These are phyloP conservation scores for Fragaria vesca DNA, from an alignment of 306 rosid genomes.

Conservation along the genomic window DNA sequence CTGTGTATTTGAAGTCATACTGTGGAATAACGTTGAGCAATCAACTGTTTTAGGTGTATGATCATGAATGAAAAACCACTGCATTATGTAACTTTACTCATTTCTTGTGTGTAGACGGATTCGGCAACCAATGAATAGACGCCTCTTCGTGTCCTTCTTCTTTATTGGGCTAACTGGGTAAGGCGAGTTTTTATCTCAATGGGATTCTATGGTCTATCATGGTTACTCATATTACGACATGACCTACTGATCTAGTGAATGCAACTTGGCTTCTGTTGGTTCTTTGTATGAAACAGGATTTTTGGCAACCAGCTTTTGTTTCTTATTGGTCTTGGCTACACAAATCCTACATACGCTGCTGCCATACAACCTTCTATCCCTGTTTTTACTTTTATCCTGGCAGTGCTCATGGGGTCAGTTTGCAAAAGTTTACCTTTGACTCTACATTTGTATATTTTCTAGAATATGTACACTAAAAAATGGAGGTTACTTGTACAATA, in stretches of 20 bases:
- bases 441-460: constrained; percentile 18
- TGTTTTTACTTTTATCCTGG: constrained; percentile 77
- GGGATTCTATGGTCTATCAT: constrained; percentile 13
- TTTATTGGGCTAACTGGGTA: constrained; percentile 96
- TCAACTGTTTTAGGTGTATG: background rate
- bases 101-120: constrained; percentile 50
- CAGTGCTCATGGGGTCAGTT: constrained; percentile 87
- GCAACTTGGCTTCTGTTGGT: constrained; percentile 26
- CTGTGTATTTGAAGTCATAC: background rate
- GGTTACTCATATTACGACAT: constrained; percentile 7
- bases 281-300: constrained; percentile 54
- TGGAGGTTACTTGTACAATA: constrained; percentile 26
- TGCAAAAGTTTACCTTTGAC: constrained; percentile 5
- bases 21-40: background rate
- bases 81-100: constrained; percentile 6
- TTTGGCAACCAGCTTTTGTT: constrained; percentile 95
- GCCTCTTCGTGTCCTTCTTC: constrained; percentile 60
- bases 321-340: constrained; percentile 92
- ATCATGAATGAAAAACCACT: constrained; percentile 12
- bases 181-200: constrained; percentile 7
- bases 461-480: background rate
- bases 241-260: constrained; percentile 10
- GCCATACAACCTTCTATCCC: constrained; percentile 94
- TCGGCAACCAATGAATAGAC: constrained; percentile 69
- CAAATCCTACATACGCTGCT: constrained; percentile 95